A percentile compares a stretch with the other conserved stretches of the same genome.
Conservation (phyloP, 2,329 filamentous ascomycete species). For the Cladobotryum protrusum region DNA sequence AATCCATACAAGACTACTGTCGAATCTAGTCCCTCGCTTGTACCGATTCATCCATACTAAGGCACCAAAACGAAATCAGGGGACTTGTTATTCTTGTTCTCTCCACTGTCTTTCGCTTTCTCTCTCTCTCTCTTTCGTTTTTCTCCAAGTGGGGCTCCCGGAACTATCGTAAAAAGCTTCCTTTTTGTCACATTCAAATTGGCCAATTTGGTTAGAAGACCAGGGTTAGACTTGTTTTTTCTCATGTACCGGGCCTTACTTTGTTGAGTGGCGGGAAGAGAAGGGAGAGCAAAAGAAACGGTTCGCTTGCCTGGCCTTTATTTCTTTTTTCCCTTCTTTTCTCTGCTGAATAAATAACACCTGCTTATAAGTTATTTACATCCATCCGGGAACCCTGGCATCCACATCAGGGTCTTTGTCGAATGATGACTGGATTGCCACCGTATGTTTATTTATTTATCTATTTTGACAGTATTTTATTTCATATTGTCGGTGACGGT, state of each 20-base stretch:
- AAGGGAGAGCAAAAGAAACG: slow-evolving; percentile 2
- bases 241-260: neutral
- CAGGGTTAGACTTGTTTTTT: neutral
- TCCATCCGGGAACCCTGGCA: no score
- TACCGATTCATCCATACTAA: neutral
- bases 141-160: slow-evolving; percentile 10
- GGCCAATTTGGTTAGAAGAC: slow-evolving; percentile 19
- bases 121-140: neutral
- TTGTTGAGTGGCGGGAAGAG: neutral
- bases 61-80: neutral
- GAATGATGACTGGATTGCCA: no score
- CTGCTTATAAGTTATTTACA: no score
- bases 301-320: neutral
- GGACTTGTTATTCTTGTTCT: neutral
- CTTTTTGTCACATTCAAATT: slow-evolving; percentile 17
- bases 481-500: neutral
- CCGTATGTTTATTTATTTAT: no score
- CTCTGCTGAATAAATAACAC: neutral
- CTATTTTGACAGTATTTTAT: no score
- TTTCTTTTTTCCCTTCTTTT: neutral
- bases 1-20: neutral
- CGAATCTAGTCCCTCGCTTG: neutral
- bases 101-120: neutral
- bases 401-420: no score
- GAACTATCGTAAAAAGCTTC: slow-evolving; percentile 13